These are phyloP conservation scores for Fonsecaea nubica DNA, from an alignment of 2,329 filamentous ascomycete species.

Conservation along the genomic window DNA sequence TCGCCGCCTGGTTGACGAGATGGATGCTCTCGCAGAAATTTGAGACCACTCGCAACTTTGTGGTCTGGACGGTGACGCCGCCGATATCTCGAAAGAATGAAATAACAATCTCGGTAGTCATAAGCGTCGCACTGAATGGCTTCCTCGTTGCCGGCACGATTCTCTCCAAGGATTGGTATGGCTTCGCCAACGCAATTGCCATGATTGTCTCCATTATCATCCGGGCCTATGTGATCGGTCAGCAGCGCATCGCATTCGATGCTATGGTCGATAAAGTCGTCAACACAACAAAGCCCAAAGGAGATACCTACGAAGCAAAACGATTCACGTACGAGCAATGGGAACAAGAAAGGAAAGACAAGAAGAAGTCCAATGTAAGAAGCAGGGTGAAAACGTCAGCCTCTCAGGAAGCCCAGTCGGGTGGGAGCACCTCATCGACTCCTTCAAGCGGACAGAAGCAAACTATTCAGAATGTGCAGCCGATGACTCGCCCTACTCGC, in stretches of 20 bases:
- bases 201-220: conserved; percentile 35
- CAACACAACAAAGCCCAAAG: conserved; percentile 7
- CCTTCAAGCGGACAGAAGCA: conserved; percentile 11
- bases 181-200: conserved; percentile 33
- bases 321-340: conserved; percentile 1
- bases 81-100: conserved; percentile 22
- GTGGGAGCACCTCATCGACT: conserved; percentile 6
- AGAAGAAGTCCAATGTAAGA: conserved; percentile 7
- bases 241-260: conserved; percentile 29
- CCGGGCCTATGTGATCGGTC: conserved; percentile 30
- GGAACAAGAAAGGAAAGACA: not conserved
- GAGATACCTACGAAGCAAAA: conserved; percentile 13
- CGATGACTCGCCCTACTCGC: not conserved
- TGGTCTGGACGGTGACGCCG: conserved; percentile 27
- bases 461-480: not conserved
- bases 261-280: conserved; percentile 23
- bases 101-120: conserved; percentile 17
- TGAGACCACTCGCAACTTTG: conserved; percentile 29
- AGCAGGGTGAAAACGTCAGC: not conserved
- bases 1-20: conserved; percentile 34
- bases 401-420: not conserved
- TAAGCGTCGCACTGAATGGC: conserved; percentile 29
- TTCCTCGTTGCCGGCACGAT: conserved; percentile 31
- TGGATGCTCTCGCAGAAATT: conserved; percentile 36
- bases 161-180: conserved; percentile 34